phyloP scores from a whole-genome alignment of 2,329 filamentous ascomycete species.

The Chaetomium olivaceum region DNA sequence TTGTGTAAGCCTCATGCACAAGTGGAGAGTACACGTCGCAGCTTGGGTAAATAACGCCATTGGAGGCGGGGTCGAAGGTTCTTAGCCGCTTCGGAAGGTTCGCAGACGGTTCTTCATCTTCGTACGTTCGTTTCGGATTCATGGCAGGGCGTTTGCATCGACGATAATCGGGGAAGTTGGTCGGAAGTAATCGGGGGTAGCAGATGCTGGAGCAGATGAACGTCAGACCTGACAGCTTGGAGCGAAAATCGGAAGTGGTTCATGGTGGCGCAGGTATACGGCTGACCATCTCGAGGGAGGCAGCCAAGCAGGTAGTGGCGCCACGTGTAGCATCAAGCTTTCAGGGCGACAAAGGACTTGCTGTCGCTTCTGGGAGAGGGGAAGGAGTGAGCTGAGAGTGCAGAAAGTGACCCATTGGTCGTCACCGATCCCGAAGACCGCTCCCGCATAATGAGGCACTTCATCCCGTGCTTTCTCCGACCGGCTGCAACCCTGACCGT shows the following conservation, averaged over 20 bases:
- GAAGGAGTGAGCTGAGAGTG: too few species aligned
- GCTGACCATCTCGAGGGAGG: conserved; percentile 7
- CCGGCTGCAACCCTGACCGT: not conserved
- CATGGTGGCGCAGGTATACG: not conserved
- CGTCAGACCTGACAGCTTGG: conserved; percentile 11
- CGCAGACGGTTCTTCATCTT: conserved; percentile 17
- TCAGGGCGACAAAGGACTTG: not conserved
- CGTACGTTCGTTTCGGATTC: conserved; percentile 19
- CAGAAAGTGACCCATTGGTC: too few species aligned
- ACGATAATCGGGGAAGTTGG: conserved; percentile 20
- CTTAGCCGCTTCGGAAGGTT: conserved; percentile 22
- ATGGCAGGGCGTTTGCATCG: conserved; percentile 17
- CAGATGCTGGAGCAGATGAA: conserved; percentile 16
- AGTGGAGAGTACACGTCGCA: conserved; percentile 13
- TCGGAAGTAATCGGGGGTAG: conserved; percentile 12
- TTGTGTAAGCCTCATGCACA: conserved; percentile 20
- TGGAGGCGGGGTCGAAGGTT: conserved; percentile 9
- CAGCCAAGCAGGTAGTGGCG: conserved; percentile 6
- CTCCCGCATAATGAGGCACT: not conserved
- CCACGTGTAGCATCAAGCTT: conserved; percentile 3
- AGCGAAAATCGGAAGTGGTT: not conserved
- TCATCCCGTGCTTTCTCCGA: not conserved
- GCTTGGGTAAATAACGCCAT: conserved; percentile 15
- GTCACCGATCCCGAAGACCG: too few species aligned
- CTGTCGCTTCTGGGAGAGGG: too few species aligned